phyloP scores from a whole-genome alignment of 441 rosid species.

The Brassica balearica region DNA sequence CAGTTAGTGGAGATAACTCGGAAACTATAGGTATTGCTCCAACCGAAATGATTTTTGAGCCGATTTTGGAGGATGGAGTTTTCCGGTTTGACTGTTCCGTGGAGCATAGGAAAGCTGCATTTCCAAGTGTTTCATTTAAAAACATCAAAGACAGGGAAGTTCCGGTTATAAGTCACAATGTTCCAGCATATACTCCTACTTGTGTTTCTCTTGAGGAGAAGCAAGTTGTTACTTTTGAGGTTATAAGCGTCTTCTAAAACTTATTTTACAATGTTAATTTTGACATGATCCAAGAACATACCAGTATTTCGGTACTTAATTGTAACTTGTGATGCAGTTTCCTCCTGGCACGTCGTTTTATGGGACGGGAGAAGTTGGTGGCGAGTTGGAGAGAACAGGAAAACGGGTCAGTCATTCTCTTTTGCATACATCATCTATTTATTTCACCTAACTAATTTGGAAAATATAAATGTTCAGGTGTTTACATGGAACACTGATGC shows the following conservation, averaged over 20 bases:
- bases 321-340: conserved; percentile 54
- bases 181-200: conserved; percentile 66
- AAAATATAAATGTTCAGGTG: conserved; percentile 51
- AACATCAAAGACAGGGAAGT: conserved; percentile 63
- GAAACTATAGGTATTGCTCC: conserved; percentile 37
- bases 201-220: conserved; percentile 51
- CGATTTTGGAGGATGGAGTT: conserved; percentile 76
- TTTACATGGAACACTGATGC: conserved; percentile 95
- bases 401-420: conserved; percentile 67
- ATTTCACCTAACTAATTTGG: conserved; percentile 13
- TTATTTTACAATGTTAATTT: not conserved
- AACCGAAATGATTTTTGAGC: conserved; percentile 69
- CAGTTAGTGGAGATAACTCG: conserved; percentile 43
- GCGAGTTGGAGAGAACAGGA: conserved; percentile 93
- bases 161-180: conserved; percentile 45
- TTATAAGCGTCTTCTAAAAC: conserved; percentile 14
- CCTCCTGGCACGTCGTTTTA: conserved; percentile 84
- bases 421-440: not conserved
- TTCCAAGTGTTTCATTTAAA: conserved; percentile 79
- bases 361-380: conserved; percentile 99
- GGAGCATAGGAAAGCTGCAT: conserved; percentile 59
- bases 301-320: not conserved
- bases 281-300: conserved; percentile 5
- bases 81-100: conserved; percentile 80
- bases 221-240: conserved; percentile 83